Base-by-base conservation (phyloP, 169 alveolate species). In the Eimeria acervulina region DNA sequence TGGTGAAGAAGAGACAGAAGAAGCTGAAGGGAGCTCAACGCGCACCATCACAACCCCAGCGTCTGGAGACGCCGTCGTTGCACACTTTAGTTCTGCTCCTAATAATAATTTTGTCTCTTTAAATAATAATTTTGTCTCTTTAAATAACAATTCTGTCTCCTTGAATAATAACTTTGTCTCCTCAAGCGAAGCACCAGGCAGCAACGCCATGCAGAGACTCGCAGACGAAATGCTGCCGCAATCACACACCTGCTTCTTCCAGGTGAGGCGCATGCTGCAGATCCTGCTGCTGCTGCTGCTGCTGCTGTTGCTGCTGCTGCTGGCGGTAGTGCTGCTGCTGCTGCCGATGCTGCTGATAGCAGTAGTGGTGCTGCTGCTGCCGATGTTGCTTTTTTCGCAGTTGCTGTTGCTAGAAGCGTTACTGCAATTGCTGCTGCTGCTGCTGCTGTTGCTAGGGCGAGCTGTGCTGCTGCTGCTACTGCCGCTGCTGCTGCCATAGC, bases 211-310 rank as follows among this genome's bases (percentile, higher is more conserved):
- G 80, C 83, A 38, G 42, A 23, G 66, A 2, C 81, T 26, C 2
- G 95, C 78, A 2, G 98, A 97, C 78, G 40, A 59, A n/a, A 70
- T 94, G 55, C 97, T 98, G 76, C 99, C 99, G 1, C 96, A 97
- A 38, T 97, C 99, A 42, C 99, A 98, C 96, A 98, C 99, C 23
- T 98, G 99, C 98, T 98, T 98, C 97, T 98, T 98, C 97, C 97
- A 97, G 96, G 96, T 93, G 40, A 47, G 6, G 31, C 38, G 23
- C 21, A 28, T 28, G 44, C 42, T 42, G 55, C 55, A 12, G 12
- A 12, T 47, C 19, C 55, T 47, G 55, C 12, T 5, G 55, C 12
- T 5, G 55, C 55, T 47, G 12, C 55, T 47, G 55, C 55, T 47
- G 55, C 55, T 47, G 55, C 33, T 10, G 74, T 13, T 76, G 87